phyloP scores from a whole-genome alignment of 2,329 filamentous ascomycete species.

The Thermomyces lanuginosus region DNA sequence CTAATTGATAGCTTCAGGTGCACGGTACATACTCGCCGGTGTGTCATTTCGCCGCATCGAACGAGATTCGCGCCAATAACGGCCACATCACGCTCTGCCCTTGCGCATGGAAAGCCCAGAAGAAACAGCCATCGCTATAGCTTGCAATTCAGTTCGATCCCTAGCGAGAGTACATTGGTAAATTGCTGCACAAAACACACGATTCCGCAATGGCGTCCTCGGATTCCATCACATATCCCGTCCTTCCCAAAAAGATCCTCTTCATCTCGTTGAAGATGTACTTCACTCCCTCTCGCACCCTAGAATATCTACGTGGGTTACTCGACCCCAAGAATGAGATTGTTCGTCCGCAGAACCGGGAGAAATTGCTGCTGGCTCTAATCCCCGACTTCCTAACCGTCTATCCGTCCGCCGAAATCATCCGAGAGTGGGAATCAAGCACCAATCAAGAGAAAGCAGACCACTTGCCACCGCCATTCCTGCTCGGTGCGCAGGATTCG shows the following conservation, averaged over 20 bases:
- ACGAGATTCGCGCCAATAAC: too few species aligned
- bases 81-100: too few species aligned
- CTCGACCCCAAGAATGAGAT: constrained; percentile 32
- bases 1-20: too few species aligned
- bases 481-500: constrained; percentile 60
- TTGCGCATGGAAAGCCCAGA: too few species aligned
- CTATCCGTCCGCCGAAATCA: constrained; percentile 27
- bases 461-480: constrained; percentile 34
- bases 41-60: too few species aligned
- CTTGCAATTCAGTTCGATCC: too few species aligned
- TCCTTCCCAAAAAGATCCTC: constrained; percentile 44
- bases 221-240: constrained; percentile 11
- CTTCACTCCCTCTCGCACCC: constrained; percentile 50
- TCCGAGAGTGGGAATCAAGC: constrained; percentile 17
- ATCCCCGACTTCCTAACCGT: constrained; percentile 64
- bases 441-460: constrained; percentile 25
- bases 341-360: constrained; percentile 25
- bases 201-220: constrained; percentile 5
- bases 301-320: constrained; percentile 36
- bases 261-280: constrained; percentile 69
- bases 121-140: too few species aligned
- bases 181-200: background rate
- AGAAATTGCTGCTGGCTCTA: constrained; percentile 53
- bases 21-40: too few species aligned
- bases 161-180: background rate